Evolutionary conservation across 208 protist species (phyloP).

Genomic region (Phytomonas sp.): DNA sequence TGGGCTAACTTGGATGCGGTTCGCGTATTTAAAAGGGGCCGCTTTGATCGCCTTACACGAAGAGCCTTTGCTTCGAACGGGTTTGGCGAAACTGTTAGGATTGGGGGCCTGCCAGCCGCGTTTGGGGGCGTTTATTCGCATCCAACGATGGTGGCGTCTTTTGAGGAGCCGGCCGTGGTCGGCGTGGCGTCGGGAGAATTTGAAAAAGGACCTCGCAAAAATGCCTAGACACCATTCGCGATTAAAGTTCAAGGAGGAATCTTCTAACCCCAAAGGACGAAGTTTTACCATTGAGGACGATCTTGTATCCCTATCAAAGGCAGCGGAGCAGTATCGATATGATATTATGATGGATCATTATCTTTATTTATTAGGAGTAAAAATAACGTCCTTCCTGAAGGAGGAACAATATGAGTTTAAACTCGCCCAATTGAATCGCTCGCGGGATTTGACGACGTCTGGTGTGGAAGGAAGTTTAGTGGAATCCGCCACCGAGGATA

Average conservation of each 20-base stretch:
- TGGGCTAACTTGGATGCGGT: background rate
- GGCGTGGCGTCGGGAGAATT: background rate
- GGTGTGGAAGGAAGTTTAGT: background rate
- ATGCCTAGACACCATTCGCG: conserved; percentile 8
- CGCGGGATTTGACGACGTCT: background rate
- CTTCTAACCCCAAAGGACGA: background rate
- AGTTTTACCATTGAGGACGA: background rate
- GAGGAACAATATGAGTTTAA: background rate
- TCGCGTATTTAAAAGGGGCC: background rate
- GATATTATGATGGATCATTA: background rate
- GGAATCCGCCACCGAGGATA: background rate
- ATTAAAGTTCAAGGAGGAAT: background rate
- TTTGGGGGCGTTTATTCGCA: conserved; percentile 29
- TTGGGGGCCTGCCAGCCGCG: conserved; percentile 31
- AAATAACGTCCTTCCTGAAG: background rate
- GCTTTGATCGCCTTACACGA: conserved; percentile 8
- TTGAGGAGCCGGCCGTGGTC: conserved; percentile 17
- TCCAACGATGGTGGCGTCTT: conserved; percentile 76
- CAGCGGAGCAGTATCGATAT: background rate
- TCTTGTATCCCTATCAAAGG: background rate
- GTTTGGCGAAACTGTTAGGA: conserved; percentile 8
- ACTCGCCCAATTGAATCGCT: background rate
- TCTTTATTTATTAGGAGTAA: background rate
- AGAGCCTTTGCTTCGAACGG: conserved; percentile 13
- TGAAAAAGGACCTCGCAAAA: conserved; percentile 1